A percentile compares a stretch with the other conserved stretches of the same genome.
These are phyloP conservation scores for Cicer pinnatifidum DNA, from an alignment of 306 rosid genomes.

Conservation along the genomic window DNA sequence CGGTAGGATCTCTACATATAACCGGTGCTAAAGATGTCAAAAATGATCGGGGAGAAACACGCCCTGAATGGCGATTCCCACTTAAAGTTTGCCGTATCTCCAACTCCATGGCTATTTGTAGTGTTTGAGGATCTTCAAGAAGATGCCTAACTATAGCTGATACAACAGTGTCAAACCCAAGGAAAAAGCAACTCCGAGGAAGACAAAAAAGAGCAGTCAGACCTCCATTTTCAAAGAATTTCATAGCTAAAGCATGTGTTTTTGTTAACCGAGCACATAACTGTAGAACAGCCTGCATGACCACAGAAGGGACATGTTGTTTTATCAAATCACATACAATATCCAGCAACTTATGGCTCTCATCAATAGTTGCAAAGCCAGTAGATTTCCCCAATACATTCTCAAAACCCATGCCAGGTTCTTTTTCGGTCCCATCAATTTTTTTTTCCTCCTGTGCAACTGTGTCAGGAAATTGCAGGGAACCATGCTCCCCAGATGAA, in stretches of 20 bases:
- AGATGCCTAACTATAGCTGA: slow-evolving; percentile 97
- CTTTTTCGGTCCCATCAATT: slow-evolving; percentile 55
- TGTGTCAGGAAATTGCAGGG: slow-evolving; percentile 57
- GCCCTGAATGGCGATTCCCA: slow-evolving; percentile 86
- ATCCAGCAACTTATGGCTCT: slow-evolving; percentile 70
- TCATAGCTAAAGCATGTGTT: slow-evolving; percentile 79
- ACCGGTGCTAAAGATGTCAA: slow-evolving; percentile 92
- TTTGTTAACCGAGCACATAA: slow-evolving; percentile 93
- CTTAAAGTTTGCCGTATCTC: slow-evolving; percentile 85
- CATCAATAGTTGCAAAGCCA: slow-evolving; percentile 82
- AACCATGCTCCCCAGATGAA: slow-evolving; percentile 58
- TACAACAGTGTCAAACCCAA: slow-evolving; percentile 95
- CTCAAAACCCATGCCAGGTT: slow-evolving; percentile 57
- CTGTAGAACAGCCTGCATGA: slow-evolving; percentile 98
- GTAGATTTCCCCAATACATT: slow-evolving; percentile 83
- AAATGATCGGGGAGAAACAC: slow-evolving; percentile 75
- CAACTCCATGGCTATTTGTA: slow-evolving; percentile 95
- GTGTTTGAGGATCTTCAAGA: slow-evolving; percentile 97
- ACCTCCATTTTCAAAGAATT: slow-evolving; percentile 96
- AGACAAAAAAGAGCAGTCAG: slow-evolving; percentile 78
- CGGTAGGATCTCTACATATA: slow-evolving; percentile 90
- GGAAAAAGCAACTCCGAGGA: slow-evolving; percentile 85
- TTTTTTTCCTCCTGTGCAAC: slow-evolving; percentile 52
- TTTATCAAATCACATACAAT: slow-evolving; percentile 91
- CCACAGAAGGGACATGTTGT: slow-evolving; percentile 86